These are phyloP conservation scores for Pittosporum tobira DNA, from an alignment of 129 eudicot species.

Conservation along the genomic window DNA sequence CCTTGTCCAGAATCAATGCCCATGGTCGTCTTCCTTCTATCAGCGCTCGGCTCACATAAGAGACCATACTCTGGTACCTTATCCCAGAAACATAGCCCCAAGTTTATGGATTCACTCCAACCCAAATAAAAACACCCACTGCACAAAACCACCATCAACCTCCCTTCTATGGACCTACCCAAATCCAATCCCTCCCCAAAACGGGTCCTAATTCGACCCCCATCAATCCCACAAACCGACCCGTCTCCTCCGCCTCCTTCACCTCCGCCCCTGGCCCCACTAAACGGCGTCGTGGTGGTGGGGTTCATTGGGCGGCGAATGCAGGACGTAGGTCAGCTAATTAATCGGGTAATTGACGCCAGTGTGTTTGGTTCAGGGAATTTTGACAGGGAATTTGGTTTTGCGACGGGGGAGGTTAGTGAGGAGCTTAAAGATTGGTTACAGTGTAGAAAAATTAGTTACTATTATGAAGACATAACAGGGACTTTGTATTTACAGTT, in stretches of 20 bases:
- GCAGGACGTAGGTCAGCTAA: conserved; percentile 52
- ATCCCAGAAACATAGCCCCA: too few species aligned
- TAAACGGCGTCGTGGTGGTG: conserved; percentile 63
- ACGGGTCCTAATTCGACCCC: conserved; percentile 78
- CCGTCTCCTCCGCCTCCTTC: conserved; percentile 18
- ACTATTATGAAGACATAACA: conserved; percentile 42
- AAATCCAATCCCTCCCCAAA: conserved; percentile 53
- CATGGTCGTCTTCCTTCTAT: not conserved
- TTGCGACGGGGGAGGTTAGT: conserved; percentile 26
- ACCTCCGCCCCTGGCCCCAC: conserved; percentile 9
- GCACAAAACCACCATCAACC: conserved; percentile 26
- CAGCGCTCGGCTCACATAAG: too few species aligned
- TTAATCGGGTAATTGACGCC: conserved; percentile 66
- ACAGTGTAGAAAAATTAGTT: conserved; percentile 41
- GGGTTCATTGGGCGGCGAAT: conserved; percentile 62
- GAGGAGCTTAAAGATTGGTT: conserved; percentile 63
- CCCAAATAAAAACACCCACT: conserved; percentile 5
- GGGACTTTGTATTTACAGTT: conserved; percentile 71
- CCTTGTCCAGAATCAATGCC: not conserved
- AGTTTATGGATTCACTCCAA: conserved; percentile 19
- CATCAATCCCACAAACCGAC: conserved; percentile 18
- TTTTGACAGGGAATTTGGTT: conserved; percentile 34
- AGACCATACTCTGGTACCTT: too few species aligned
- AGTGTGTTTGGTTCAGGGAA: conserved; percentile 69
- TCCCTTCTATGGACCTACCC: conserved; percentile 42